Base-by-base conservation (phyloP, 164 flowering plant genomes). In the Malania oleifera region DNA sequence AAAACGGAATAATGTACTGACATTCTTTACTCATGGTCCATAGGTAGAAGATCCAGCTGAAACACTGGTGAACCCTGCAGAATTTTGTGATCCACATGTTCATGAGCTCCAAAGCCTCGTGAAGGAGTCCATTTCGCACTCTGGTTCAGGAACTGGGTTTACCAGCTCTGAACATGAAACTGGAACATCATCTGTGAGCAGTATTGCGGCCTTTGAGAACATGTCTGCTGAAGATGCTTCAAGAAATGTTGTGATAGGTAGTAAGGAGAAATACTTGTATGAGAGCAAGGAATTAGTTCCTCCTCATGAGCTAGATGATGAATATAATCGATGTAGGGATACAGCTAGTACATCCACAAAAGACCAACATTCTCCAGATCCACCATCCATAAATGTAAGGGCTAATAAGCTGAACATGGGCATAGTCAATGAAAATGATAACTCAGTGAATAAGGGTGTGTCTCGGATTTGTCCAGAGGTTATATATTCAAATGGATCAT, bases 31-130 rank as follows among this genome's bases (percentile, higher is more conserved):
- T n/a, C n/a, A n/a, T n/a, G n/a, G n/a, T n/a, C 46, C 59, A 56
- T 63, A 85, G 91, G 66, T 75, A 68, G 80, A 81, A 70, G 75
- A 82, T 72, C 61, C 75, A 28, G 64, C 59, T 55, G 71, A 65
- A 47, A 38, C 48, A 56, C 51, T 61, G 50, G 69, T 67, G 20
- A 67, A 54, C 64, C 57, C 80, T 66, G 48, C 64, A 34, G 76
- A 61, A 44, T 63, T 51, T 51, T 59, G 40, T 55, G 51, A 39
- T 65, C 63, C 64, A 2, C 19, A 54, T 34, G n/a, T 44, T 28
- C 27, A 50, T 54, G 61, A 64, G 49, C 40, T 61, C 35, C 67
- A 52, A 34, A 61, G 63, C 39, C 56, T 65, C 28, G 28, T 29
- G 24, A 67, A 65, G 66, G 75, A 64, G 18, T 48, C 69, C 39